These are phyloP conservation scores for Dichotomocladium elegans DNA, from an alignment of 371 early-diverging fungal genomes.

Conservation along the genomic window DNA sequence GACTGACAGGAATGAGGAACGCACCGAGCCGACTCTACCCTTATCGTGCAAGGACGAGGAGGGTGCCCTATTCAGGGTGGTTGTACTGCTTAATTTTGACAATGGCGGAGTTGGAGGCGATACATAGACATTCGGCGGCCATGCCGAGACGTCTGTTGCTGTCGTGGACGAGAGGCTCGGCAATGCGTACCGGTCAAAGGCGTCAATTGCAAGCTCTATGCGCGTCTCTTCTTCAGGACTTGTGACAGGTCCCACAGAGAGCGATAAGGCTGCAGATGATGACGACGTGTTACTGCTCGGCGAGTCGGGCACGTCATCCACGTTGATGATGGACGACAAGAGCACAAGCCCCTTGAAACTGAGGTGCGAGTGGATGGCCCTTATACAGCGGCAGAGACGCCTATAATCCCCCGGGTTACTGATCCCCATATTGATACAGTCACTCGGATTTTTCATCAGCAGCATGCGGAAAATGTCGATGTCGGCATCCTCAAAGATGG, in stretches of 20 bases:
- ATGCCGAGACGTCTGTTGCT: constrained; percentile 8
- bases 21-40: constrained; percentile 6
- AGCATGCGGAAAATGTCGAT: constrained; percentile 23
- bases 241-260: not conserved
- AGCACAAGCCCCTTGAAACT: constrained; percentile 13
- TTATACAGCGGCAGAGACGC: constrained; percentile 17
- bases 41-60: not conserved
- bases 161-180: constrained; percentile 5
- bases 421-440: constrained; percentile 25
- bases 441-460: constrained; percentile 15
- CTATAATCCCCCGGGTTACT: constrained; percentile 22
- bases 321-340: not conserved
- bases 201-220: constrained; percentile 22
- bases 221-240: constrained; percentile 6
- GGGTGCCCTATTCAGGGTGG: not conserved
- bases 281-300: not conserved
- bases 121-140: not conserved
- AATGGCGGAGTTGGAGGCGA: constrained; percentile 8
- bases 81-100: constrained; percentile 6
- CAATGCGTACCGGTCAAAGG: constrained; percentile 23
- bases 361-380: constrained; percentile 20
- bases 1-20: constrained; percentile 8
- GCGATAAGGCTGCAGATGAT: not conserved
- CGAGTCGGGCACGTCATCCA: not conserved
- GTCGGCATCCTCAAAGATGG: constrained; percentile 21